A percentile compares a stretch with the other conserved stretches of the same genome.
Conservation (phyloP, 2,329 filamentous ascomycete genomes). For the Cryphonectria nitschkei region DNA sequence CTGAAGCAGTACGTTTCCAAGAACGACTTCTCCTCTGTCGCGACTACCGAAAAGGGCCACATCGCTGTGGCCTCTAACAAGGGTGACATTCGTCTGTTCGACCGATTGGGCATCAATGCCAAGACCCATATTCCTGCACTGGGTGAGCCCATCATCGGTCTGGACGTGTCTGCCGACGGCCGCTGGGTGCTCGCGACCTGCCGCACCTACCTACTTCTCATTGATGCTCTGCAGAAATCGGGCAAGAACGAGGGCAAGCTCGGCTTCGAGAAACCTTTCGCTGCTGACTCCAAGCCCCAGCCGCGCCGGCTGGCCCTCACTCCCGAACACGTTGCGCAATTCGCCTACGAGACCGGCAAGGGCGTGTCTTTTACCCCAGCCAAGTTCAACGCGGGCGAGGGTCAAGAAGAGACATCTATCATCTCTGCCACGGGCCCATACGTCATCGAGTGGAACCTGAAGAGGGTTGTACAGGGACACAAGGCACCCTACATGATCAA, state of each 20-base stretch:
- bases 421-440: conserved; percentile 96
- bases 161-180: conserved; percentile 94
- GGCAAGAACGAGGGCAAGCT: conserved; percentile 98
- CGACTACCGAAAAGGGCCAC: conserved; percentile 95
- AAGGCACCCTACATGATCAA: conserved; percentile 96
- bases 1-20: conserved; percentile 96
- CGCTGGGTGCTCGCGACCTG: conserved; percentile 96
- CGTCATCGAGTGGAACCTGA: conserved; percentile 94
- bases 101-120: conserved; percentile 93
- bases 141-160: conserved; percentile 90
- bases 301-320: conserved; percentile 87
- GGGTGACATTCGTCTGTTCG: conserved; percentile 93
- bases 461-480: conserved; percentile 79
- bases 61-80: conserved; percentile 98
- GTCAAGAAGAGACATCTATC: conserved; percentile 85
- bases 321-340: conserved; percentile 92
- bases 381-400: conserved; percentile 88
- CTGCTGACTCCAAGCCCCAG: conserved; percentile 90
- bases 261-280: conserved; percentile 93
- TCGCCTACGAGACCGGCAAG: conserved; percentile 92
- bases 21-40: conserved; percentile 93
- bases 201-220: conserved; percentile 89
- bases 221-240: conserved; percentile 86
- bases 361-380: conserved; percentile 87
- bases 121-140: conserved; percentile 97